Evolutionary conservation across 345 rosid species (phyloP).

Genomic region (Eucalyptus curtisii): DNA sequence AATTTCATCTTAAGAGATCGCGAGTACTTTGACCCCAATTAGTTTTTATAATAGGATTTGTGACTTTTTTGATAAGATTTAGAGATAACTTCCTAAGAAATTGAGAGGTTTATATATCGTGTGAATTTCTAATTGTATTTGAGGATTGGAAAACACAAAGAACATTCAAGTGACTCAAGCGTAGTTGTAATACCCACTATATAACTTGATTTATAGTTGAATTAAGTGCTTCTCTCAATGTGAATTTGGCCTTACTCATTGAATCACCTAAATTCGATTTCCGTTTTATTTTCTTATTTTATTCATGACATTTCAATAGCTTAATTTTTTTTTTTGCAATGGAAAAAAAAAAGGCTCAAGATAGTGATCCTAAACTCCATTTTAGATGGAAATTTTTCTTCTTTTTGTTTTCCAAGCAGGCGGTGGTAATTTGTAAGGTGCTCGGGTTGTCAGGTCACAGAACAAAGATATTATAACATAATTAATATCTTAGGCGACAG

Average conservation of each 20-base stretch:
- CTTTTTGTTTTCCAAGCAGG: neutral
- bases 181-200: neutral
- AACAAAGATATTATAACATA: neutral
- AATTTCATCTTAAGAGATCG: neutral
- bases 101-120: rapidly evolving
- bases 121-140: neutral
- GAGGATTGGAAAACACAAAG: neutral
- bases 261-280: neutral
- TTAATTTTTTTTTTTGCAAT: neutral
- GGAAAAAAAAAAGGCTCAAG: neutral
- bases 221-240: no score
- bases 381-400: neutral
- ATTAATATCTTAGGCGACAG: neutral
- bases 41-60: neutral
- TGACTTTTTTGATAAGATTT: neutral
- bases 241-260: neutral
- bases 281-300: neutral
- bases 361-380: neutral
- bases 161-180: no score
- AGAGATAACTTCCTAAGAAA: neutral
- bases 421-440: neutral
- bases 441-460: neutral
- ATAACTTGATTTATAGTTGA: neutral
- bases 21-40: neutral
- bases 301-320: neutral